Evolutionary conservation across 2,329 filamentous ascomycete species (phyloP), one percentile per base, ranked within the genome.

Genomic region (Ophiostoma montium): DNA sequence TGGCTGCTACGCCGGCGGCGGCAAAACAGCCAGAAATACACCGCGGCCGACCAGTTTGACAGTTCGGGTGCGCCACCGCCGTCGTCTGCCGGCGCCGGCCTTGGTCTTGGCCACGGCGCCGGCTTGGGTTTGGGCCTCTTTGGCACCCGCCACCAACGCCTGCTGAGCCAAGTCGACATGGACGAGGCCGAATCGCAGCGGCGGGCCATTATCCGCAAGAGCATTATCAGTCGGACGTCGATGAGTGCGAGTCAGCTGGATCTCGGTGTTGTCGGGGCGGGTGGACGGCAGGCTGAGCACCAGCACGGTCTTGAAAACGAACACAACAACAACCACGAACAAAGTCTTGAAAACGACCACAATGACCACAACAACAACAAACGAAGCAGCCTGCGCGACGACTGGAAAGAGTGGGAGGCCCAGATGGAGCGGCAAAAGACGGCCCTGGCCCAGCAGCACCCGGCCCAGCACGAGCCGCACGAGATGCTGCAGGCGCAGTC

Each of bases 191-290:
- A 71, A 51, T 50, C 58, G 23, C 62, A 68, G 51, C 60, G 68
- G 12, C 55, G 57, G 30, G 60, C 58, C 42, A 67, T 70, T 55
- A 70, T 71, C 50, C 63, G 64, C 47, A 71, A 71, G 56, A 69
- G 67, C 2, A 57, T 71, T 1, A 58, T 59, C 30, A 58, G 52
- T 23, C 57, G 61, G 43, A 61, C 48, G 35, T 46, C 46, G 19
- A 35, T 9, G 8, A 47, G 33, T 15, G 23, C 48, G 6, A 43
- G 47, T 59, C 7, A 52, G 38, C 50, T 52, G 7, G 16, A 42
- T 38, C 8, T 35, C 5, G 23, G 23, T 27, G 23, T 8, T 27
- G 4, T 27, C 33, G 3, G n/a, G 45, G 23, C 21, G 33, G n/a
- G n/a, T n/a, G n/a, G n/a, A n/a, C n/a, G n/a, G n/a, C n/a, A n/a